Evolutionary conservation across 108 stramenopile genomes (phyloP).

Genomic region (Fragilaria crotonensis): DNA sequence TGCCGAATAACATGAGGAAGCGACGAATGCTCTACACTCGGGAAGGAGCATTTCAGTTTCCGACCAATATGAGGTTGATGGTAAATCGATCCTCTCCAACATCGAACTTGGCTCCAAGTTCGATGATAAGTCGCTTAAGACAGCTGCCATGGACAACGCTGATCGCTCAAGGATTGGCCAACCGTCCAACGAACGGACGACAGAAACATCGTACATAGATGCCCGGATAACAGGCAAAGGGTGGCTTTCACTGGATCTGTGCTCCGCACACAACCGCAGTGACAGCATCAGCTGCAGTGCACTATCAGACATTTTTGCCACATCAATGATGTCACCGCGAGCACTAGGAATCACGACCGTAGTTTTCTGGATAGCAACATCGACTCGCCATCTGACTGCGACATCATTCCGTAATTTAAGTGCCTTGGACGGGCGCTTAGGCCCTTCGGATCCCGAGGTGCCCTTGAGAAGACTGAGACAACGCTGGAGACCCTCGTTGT

Average conservation of each 20-base stretch:
- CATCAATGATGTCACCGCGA: not conserved
- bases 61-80: conserved; percentile 26
- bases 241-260: not conserved
- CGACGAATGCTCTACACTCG: too few species aligned
- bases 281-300: not conserved
- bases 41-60: conserved; percentile 23
- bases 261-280: not conserved
- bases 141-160: conserved; percentile 11
- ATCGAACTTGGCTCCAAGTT: not conserved
- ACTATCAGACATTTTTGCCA: not conserved
- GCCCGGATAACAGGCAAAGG: not conserved
- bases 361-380: conserved; percentile 21
- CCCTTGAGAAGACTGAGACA: too few species aligned
- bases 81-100: conserved; percentile 1
- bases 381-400: conserved; percentile 43
- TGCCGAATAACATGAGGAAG: too few species aligned
- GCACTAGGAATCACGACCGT: conserved; percentile 27
- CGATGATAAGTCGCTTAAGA: not conserved
- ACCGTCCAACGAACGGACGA: conserved; percentile 23
- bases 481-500: not conserved
- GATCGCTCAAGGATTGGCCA: conserved; percentile 32
- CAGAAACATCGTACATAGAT: conserved; percentile 10
- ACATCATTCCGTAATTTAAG: not conserved
- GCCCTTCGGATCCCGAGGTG: too few species aligned
- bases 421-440: not conserved